Base-by-base conservation (phyloP, 805 yeast genomes). In the Candida xiaguanensis region DNA sequence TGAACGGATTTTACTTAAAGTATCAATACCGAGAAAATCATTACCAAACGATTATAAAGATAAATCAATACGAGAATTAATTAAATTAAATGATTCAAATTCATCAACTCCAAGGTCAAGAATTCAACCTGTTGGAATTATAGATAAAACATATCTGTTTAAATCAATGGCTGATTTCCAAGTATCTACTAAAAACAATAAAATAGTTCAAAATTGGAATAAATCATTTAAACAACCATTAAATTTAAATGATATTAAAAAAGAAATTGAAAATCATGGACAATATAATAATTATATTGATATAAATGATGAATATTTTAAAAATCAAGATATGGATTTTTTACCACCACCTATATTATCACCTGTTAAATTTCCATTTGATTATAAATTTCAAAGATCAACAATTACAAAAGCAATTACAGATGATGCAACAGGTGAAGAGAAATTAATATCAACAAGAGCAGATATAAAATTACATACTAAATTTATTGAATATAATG, bases 101-200 rank as follows among this genome's bases (percentile, higher is more conserved):
- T 17, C 34, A 13, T 35, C 39, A 3, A 53, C 58, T 3, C 48
- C 58, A 2, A 48, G 63, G 3, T 68, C 73, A 36, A 61, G 60
- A 17, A 70, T 76, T 2, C 68, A 70, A 32, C 91, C 95, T 0
- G 72, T 76, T 4, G 89, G 82, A 0, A 73, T 87, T 14, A 68
- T 88, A 14, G 78, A 79, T 49, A 74, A 78, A 42, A 82, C 82
- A 13, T 82, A 80, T 52, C 74, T 84, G 46, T 91, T 91, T 58
- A 75, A 96, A 49, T 87, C 85, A 47, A 77, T 89, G 72, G 81
- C 91, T 0, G 98, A 90, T 60, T 91, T 88, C 58, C 98, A 93
- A 57, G 74, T 77, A 46, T 65, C 76, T 23, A 75, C 88, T 9
- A 74, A 72, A 36, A 72, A 76, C 48, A 81, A 83, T 11, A 56